Evolutionary conservation across 306 rosid genomes (phyloP).

Genomic region (Inga leiocalycina): DNA sequence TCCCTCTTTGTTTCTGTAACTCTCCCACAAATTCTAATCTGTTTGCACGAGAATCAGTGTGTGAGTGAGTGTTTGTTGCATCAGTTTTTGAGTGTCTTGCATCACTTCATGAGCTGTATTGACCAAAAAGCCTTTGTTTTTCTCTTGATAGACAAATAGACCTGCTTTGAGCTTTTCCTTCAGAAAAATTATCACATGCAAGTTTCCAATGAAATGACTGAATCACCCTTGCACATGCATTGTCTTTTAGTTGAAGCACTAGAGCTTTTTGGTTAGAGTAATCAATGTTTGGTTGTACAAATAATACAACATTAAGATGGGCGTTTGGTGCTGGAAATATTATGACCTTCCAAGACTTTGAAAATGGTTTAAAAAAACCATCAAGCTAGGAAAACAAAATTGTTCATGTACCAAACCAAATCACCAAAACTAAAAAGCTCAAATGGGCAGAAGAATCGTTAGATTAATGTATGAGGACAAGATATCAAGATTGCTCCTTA

Average conservation of each 20-base stretch:
- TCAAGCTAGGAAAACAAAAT: background rate
- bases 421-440: background rate
- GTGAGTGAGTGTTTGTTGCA: too few species aligned
- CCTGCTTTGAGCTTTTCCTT: background rate
- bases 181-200: background rate
- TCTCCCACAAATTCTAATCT: too few species aligned
- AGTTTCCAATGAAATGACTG: background rate
- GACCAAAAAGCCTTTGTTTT: background rate
- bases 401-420: background rate
- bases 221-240: background rate
- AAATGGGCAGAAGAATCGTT: background rate
- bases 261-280: background rate
- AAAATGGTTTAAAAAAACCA: background rate
- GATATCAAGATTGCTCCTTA: background rate
- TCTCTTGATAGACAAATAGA: background rate
- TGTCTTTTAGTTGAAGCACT: background rate
- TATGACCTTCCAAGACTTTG: background rate
- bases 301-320: background rate
- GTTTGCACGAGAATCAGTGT: too few species aligned
- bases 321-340: background rate
- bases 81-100: too few species aligned
- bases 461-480: too few species aligned
- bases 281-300: background rate
- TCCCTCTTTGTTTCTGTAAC: too few species aligned
- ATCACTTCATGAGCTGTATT: background rate